These are phyloP conservation scores for Theileria orientalis DNA, from an alignment of 169 alveolate species.

Conservation along the genomic window DNA sequence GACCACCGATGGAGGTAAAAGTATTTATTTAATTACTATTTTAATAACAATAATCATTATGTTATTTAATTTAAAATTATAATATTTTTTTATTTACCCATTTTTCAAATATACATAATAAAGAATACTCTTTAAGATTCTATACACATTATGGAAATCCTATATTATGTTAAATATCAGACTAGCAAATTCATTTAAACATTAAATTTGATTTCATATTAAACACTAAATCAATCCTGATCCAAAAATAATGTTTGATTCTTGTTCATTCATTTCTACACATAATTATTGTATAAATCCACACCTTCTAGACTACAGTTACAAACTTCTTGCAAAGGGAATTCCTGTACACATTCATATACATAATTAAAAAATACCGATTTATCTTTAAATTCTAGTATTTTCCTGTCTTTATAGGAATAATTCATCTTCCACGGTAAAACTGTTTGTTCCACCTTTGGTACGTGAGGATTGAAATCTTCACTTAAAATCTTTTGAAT, in stretches of 20 bases:
- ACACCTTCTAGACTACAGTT: constrained; percentile 17
- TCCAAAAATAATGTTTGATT: constrained; percentile 7
- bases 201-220: neutral
- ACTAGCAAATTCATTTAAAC: no score
- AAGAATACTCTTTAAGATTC: neutral
- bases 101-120: neutral
- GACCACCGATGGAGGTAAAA: no score
- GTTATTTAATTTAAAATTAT: neutral
- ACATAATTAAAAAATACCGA: neutral
- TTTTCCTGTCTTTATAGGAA: neutral
- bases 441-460: neutral
- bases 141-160: no score
- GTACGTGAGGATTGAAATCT: constrained; percentile 14
- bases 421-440: constrained; percentile 15
- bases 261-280: neutral
- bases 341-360: neutral
- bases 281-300: neutral
- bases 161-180: no score
- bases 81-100: neutral
- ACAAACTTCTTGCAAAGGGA: neutral
- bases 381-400: constrained; percentile 6
- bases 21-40: no score
- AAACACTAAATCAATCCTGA: constrained; percentile 4
- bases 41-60: no score
- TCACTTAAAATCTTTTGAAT: constrained; percentile 9